Percentiles rank a stretch among this genome's conserved stretches.
phyloP scores from a whole-genome alignment of 2,329 filamentous ascomycete species.

The Chalara sp. region DNA sequence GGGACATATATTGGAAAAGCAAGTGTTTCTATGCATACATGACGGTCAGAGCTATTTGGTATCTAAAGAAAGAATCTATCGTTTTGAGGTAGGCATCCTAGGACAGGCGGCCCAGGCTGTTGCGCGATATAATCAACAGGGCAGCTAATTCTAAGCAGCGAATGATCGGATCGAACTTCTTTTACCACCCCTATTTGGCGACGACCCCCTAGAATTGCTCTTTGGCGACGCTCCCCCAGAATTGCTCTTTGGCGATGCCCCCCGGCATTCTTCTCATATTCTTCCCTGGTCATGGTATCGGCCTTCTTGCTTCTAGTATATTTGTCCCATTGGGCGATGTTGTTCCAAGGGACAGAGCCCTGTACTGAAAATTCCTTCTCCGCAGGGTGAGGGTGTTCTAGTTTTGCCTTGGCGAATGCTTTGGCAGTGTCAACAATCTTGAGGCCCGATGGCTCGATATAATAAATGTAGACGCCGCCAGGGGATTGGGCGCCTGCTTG shows the following conservation, averaged over 20 bases:
- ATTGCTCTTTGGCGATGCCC: not conserved
- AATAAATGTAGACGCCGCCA: not conserved
- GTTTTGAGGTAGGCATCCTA: too few species aligned
- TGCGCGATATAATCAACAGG: too few species aligned
- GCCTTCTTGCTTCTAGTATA: not conserved
- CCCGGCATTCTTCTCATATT: not conserved
- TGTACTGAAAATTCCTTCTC: not conserved
- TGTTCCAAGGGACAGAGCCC: not conserved
- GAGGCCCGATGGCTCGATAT: not conserved
- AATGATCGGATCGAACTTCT: too few species aligned
- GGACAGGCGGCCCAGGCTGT: too few species aligned
- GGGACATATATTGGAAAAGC: too few species aligned
- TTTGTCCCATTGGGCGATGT: not conserved
- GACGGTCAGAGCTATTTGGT: too few species aligned
- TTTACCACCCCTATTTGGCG: too few species aligned
- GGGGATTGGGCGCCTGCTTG: not conserved
- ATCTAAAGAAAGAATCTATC: too few species aligned
- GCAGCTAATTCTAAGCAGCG: too few species aligned
- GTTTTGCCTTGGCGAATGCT: not conserved
- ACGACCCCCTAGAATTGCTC: not conserved
- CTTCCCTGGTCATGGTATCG: not conserved
- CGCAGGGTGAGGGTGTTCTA: not conserved
- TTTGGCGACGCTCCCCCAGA: not conserved
- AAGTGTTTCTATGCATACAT: too few species aligned
- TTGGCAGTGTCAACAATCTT: not conserved